A percentile compares a stretch with the other conserved stretches of the same genome.
phyloP scores from a whole-genome alignment of 2,329 filamentous ascomycete species.

The Scedosporium apiospermum region DNA sequence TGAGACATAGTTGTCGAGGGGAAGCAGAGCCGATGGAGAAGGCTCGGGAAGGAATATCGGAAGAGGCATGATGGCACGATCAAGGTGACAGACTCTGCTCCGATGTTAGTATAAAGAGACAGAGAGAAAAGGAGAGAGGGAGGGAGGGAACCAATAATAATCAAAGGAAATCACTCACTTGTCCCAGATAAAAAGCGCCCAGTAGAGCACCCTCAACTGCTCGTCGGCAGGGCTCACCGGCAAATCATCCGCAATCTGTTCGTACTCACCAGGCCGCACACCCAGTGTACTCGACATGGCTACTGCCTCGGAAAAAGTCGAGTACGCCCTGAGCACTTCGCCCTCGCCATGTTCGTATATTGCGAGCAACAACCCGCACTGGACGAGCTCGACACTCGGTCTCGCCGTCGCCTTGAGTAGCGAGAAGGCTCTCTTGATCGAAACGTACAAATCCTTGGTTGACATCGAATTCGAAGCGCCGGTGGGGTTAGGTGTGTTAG shows the following conservation, averaged over 20 bases:
- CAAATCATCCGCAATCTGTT: slow-evolving; percentile 15
- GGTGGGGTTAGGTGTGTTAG: slow-evolving; percentile 10
- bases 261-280: slow-evolving; percentile 24
- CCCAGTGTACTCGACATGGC: slow-evolving; percentile 24
- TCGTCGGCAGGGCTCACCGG: slow-evolving; percentile 23
- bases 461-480: slow-evolving; percentile 15
- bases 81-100: slow-evolving; percentile 20
- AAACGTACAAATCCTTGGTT: background rate
- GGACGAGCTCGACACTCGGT: slow-evolving; percentile 28
- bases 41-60: slow-evolving; percentile 26
- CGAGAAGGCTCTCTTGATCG: background rate
- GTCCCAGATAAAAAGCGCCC: slow-evolving; percentile 33
- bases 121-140: background rate
- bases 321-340: slow-evolving; percentile 28
- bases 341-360: slow-evolving; percentile 36
- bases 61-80: slow-evolving; percentile 20
- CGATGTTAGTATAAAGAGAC: slow-evolving; percentile 3
- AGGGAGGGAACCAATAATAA: background rate
- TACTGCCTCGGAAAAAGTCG: slow-evolving; percentile 31
- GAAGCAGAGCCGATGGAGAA: slow-evolving; percentile 23
- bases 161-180: slow-evolving; percentile 24
- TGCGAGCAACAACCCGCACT: slow-evolving; percentile 29
- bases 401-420: slow-evolving; percentile 3
- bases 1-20: slow-evolving; percentile 24
- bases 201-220: slow-evolving; percentile 31